Percentiles rank a stretch among this genome's conserved stretches.
Evolutionary conservation across 768 basidiomycete genomes (phyloP).

Genomic region (Leucogyrophana mollusca): DNA sequence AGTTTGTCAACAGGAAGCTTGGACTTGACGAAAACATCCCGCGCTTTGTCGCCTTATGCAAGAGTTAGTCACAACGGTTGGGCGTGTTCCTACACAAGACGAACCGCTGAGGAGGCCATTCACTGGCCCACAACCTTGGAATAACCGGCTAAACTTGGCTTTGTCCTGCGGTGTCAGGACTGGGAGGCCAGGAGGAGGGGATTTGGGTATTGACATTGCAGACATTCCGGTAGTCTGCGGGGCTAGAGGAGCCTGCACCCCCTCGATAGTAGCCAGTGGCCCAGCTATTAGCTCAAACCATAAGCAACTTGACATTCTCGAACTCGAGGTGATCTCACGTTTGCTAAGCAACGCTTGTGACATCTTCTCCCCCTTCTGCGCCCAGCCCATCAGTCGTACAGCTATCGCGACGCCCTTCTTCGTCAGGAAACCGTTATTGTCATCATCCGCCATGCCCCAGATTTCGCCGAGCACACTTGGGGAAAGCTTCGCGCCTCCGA

Average conservation of each 20-base stretch:
- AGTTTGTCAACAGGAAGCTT: slow-evolving; percentile 84
- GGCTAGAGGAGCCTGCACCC: slow-evolving; percentile 48
- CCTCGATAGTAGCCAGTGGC: slow-evolving; percentile 78
- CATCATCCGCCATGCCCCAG: slow-evolving; percentile 90
- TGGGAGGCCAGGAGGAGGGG: slow-evolving; percentile 60
- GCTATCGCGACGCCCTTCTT: slow-evolving; percentile 86
- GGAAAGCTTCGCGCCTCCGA: slow-evolving; percentile 78
- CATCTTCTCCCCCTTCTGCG: slow-evolving; percentile 80
- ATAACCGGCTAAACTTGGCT: slow-evolving; percentile 79
- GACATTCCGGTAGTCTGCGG: slow-evolving; percentile 51
- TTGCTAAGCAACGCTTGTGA: slow-evolving; percentile 61
- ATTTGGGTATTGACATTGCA: slow-evolving; percentile 58
- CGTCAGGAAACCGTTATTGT: slow-evolving; percentile 91
- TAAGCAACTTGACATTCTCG: slow-evolving; percentile 11
- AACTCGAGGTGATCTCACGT: slow-evolving; percentile 49
- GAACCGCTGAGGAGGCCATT: slow-evolving; percentile 79
- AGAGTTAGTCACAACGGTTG: slow-evolving; percentile 1
- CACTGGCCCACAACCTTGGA: slow-evolving; percentile 65
- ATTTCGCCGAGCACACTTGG: slow-evolving; percentile 85
- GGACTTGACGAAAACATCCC: slow-evolving; percentile 89
- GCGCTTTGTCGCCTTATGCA: slow-evolving; percentile 75
- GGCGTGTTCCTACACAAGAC: slow-evolving; percentile 15
- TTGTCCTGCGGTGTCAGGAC: slow-evolving; percentile 77
- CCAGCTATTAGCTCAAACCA: slow-evolving; percentile 56
- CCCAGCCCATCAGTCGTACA: slow-evolving; percentile 89